phyloP scores from a whole-genome alignment of 2,329 filamentous ascomycete genomes.

The Dactylellina cionopaga region DNA sequence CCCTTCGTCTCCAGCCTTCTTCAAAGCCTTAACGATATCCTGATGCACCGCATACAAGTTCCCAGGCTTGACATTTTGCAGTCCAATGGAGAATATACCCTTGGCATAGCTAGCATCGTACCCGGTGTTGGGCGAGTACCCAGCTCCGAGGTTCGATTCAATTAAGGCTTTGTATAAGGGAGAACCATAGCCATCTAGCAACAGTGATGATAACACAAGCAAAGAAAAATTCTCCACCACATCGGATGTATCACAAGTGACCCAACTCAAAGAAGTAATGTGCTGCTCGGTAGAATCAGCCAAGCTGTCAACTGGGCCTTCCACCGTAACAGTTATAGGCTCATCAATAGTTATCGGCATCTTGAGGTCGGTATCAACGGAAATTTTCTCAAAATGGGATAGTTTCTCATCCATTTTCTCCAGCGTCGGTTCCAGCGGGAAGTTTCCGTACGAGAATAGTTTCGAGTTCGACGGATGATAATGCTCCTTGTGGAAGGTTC shows the following conservation, averaged over 20 bases:
- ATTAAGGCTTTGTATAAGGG: slow-evolving; percentile 89
- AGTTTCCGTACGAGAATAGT: slow-evolving; percentile 92
- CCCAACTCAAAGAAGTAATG: slow-evolving; percentile 94
- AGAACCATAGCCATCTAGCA: slow-evolving; percentile 95
- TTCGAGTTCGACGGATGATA: slow-evolving; percentile 99
- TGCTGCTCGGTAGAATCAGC: slow-evolving; percentile 86
- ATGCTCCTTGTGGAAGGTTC: slow-evolving; percentile 87
- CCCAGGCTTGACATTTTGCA: slow-evolving; percentile 86
- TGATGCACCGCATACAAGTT: slow-evolving; percentile 81
- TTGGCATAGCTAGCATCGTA: slow-evolving; percentile 81
- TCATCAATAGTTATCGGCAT: slow-evolving; percentile 77
- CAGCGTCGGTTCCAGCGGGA: slow-evolving; percentile 84
- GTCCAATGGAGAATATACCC: slow-evolving; percentile 87
- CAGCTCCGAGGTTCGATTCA: slow-evolving; percentile 87
- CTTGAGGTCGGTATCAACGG: slow-evolving; percentile 77
- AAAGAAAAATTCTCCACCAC: slow-evolving; percentile 89
- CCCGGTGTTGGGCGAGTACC: slow-evolving; percentile 94
- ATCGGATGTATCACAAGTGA: slow-evolving; percentile 83
- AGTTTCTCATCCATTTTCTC: slow-evolving; percentile 80
- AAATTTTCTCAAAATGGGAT: slow-evolving; percentile 75
- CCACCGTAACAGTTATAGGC: slow-evolving; percentile 74
- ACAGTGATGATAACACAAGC: slow-evolving; percentile 79
- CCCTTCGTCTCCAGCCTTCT: slow-evolving; percentile 75
- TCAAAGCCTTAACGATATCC: slow-evolving; percentile 77
- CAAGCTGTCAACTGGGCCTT: slow-evolving; percentile 86